Percentiles rank a stretch among this genome's conserved stretches.
phyloP scores from a whole-genome alignment of 306 rosid genomes.

The Ochetophila trinervis region DNA sequence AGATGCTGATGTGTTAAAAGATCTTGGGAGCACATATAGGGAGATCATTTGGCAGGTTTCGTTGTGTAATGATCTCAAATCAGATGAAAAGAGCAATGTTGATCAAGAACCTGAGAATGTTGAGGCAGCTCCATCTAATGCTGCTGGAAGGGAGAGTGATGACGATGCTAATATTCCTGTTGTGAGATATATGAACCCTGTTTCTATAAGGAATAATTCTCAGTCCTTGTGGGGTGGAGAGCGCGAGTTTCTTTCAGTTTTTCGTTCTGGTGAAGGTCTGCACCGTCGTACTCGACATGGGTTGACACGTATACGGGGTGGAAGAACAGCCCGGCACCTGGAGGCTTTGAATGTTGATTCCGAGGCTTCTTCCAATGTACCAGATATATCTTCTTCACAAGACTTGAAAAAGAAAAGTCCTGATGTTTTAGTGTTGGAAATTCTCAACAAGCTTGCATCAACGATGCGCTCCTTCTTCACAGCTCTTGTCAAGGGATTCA shows the following conservation, averaged over 20 bases:
- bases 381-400: slow-evolving; percentile 59
- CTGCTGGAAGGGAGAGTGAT: slow-evolving; percentile 87
- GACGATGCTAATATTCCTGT: slow-evolving; percentile 77
- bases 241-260: slow-evolving; percentile 86
- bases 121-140: slow-evolving; percentile 59
- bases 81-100: slow-evolving; percentile 63
- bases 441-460: slow-evolving; percentile 80
- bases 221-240: slow-evolving; percentile 90
- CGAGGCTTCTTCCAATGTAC: slow-evolving; percentile 56
- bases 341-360: slow-evolving; percentile 76
- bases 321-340: slow-evolving; percentile 77
- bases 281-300: slow-evolving; percentile 91
- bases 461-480: slow-evolving; percentile 83
- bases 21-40: slow-evolving; percentile 77
- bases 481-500: slow-evolving; percentile 92
- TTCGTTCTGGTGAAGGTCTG: slow-evolving; percentile 84
- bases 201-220: slow-evolving; percentile 69
- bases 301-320: slow-evolving; percentile 78
- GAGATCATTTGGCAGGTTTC: slow-evolving; percentile 93
- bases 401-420: slow-evolving; percentile 96
- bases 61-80: slow-evolving; percentile 72
- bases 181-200: slow-evolving; percentile 84
- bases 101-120: slow-evolving; percentile 71
- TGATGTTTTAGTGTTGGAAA: slow-evolving; percentile 69
- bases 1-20: slow-evolving; percentile 88